Evolutionary conservation across 331 rosid genomes (phyloP).

Genomic region (Telfairia occidentalis): DNA sequence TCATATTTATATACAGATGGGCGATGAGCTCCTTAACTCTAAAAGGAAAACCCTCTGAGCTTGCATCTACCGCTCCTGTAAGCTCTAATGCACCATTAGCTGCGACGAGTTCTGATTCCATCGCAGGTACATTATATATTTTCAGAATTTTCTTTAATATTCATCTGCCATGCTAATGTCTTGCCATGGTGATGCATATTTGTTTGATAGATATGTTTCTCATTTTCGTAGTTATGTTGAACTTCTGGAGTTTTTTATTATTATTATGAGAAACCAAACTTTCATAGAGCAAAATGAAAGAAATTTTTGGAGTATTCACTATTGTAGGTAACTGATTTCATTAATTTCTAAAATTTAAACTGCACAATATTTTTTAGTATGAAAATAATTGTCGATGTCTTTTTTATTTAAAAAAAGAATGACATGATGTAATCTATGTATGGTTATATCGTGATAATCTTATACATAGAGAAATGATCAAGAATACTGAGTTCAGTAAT

Average conservation of each 20-base stretch:
- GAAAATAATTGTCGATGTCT: not conserved
- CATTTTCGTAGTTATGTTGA: not conserved
- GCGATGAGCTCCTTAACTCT: constrained; percentile 99
- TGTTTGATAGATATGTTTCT: not conserved
- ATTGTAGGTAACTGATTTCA: not conserved
- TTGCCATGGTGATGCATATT: not conserved
- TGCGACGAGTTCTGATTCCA: constrained; percentile 47
- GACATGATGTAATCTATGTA: not conserved
- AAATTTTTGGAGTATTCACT: too few relatives aligned
- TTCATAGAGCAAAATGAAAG: too few relatives aligned
- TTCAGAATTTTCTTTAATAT: constrained; percentile 5
- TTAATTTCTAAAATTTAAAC: not conserved
- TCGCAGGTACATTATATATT: constrained; percentile 48
- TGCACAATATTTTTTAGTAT: not conserved
- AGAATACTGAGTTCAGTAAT: not conserved
- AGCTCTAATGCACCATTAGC: constrained; percentile 39
- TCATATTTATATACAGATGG: constrained; percentile 51
- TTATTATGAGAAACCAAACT: too few relatives aligned
- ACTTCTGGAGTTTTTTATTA: not conserved
- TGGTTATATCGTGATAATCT: not conserved
- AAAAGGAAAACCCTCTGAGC: constrained; percentile 86
- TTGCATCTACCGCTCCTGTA: constrained; percentile 53
- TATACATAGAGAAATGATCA: not conserved
- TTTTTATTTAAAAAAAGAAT: not conserved
- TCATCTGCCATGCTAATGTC: not conserved